Conservation (phyloP, 352 stramenopile species). For the Labyrinthula sp. region DNA sequence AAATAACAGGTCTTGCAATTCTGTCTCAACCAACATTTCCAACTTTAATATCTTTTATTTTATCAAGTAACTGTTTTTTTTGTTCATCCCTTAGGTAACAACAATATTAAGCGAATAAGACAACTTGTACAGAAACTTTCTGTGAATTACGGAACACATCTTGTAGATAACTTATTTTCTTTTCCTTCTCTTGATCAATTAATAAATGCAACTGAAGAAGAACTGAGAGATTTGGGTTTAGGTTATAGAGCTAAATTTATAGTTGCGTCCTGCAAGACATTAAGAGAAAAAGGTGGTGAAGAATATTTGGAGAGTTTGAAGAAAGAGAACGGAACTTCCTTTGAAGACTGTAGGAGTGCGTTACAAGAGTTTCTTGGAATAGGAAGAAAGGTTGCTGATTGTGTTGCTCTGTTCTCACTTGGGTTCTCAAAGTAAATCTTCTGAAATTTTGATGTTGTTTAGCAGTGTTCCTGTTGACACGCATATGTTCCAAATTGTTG, state of each 20-base stretch:
- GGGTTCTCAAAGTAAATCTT: no score
- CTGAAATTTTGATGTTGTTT: no score
- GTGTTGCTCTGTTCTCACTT: conserved; percentile 82
- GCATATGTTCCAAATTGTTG: conserved; percentile 46
- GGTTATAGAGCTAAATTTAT: conserved; percentile 40
- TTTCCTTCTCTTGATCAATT: conserved; percentile 67
- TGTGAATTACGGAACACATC: conserved; percentile 50
- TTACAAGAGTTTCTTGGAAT: conserved; percentile 53
- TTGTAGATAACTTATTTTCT: conserved; percentile 45
- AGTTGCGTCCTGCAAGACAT: conserved; percentile 33
- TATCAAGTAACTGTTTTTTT: conserved; percentile 79
- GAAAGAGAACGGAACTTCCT: conserved; percentile 1
- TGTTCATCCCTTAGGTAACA: conserved; percentile 94
- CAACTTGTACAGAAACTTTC: conserved; percentile 71
- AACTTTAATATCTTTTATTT: conserved; percentile 94
- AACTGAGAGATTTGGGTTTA: conserved; percentile 46
- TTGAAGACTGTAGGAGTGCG: conserved; percentile 36
- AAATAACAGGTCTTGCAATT: no score
- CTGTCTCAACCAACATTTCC: no score
- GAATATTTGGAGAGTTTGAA: conserved; percentile 11
- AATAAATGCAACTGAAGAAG: conserved; percentile 46
- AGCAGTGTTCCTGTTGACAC: conserved; percentile 83
- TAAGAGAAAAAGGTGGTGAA: conserved; percentile 3
- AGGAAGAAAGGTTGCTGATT: conserved; percentile 84
- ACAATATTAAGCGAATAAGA: conserved; percentile 87